Evolutionary conservation across 2,329 filamentous ascomycete genomes (phyloP), one percentile per base, ranked within the genome.

Genomic region (Lanzia echinophila): DNA sequence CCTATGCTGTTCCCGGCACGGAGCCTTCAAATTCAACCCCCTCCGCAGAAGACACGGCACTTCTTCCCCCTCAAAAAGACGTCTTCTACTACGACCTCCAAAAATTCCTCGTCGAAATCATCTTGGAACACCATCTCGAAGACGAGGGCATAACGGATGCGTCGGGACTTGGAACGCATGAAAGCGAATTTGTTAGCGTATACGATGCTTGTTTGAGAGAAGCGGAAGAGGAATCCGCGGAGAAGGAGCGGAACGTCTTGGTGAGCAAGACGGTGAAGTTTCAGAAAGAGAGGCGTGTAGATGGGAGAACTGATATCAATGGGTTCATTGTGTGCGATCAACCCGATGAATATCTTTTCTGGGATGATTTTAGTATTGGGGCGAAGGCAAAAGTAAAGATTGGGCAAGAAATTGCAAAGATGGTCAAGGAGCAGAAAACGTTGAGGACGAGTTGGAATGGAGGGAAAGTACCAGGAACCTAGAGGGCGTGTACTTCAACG

Each of bases 51-150:
- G 45, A 55, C 22, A 42, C 41, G 10, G 15, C 34, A 13, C 34
- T 6, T 55, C 32, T 59, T 59, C 38, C 63, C 60, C 50, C 50
- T 10, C 41, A 60, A 57, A 56, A 65, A 61, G 46, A 65, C 57
- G 22, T 63, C 50, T 51, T 62, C 53, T 19, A 65, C 48, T 52
- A 56, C 47, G 53, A 64, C 56, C 44, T 63, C 31, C 15, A 72
- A 12, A 60, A 63, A 7, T 73, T 71, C 34, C 60, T 81, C 2
- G 58, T 73, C 1, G 71, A 75, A 33, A 66, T 71, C 11, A 75
- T 81, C 41, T 65, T 74, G 7, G 77, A 81, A 58, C 68, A 71
- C 13, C 75, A 78, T 54, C 69, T 81, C 59, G 70, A 73, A 52
- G 65, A 67, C 32, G 65, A 68, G 1, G 70, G 72, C 7, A 60